Base-by-base conservation (phyloP, 805 yeast genomes). In the Pichia pseudocactophila region DNA sequence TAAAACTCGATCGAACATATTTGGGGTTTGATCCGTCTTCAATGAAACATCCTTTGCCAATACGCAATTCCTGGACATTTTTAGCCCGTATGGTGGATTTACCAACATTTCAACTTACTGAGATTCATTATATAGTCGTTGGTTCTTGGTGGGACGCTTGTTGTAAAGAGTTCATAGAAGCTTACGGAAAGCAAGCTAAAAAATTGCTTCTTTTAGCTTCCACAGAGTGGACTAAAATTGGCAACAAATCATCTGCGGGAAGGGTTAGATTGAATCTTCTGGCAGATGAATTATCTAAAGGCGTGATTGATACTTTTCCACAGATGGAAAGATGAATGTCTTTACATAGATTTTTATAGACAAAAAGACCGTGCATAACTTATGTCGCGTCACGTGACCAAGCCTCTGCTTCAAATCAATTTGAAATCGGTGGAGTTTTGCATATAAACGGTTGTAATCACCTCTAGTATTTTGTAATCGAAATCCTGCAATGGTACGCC, bases 61-160 rank as follows among this genome's bases (percentile, higher is more conserved):
- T 74, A 16, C 57, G 67, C 9, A 63, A 71, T 45, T 65, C 73
- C 19, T 90, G 97, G 97, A 63, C 53, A 27, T 71, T 86, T 57
- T 50, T 82, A n/a, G 80, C 96, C 0, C 66, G 97, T 35, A 59
- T 76, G 39, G 66, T 83, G 34, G 88, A 92, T 61, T 63, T 71
- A 0, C 72, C 77, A 1, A 28, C 55, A 3, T 64, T 65, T 0
- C 57, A 73, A 12, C 55, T 88, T 11, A 66, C 76, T 0, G 81
- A 85, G 49, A 73, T 82, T 1, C 95, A 89, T 57, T 89, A 70
- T 55, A 68, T 78, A 0, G 74, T 82, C 2, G 70, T 79, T 4
- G 80, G 86, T 2, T 75, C 82, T 28, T 89, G 97, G 97, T 87
- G 97, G 95, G 97, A 92, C 50, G 77, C 88, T 5, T 70, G 82